Percentiles rank a stretch among this genome's conserved stretches.
Evolutionary conservation across 257 asterid species (phyloP).

Genomic region (Prunella vulgaris): DNA sequence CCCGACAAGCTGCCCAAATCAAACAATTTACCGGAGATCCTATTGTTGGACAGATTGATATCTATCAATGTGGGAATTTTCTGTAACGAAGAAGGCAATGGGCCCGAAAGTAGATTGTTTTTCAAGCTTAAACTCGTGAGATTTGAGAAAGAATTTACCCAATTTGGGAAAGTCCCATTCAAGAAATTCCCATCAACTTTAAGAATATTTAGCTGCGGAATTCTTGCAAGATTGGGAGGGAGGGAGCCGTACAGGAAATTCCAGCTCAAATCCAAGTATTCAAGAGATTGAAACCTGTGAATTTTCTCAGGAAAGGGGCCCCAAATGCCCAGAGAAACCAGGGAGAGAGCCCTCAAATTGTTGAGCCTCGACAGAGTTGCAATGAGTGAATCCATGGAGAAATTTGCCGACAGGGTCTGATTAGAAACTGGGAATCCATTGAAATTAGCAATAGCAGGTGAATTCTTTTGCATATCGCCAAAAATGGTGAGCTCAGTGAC

Average conservation of each 20-base stretch:
- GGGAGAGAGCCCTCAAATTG: conserved; percentile 36
- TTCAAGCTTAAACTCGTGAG: conserved; percentile 54
- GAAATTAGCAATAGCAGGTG: conserved; percentile 22
- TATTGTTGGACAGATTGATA: conserved; percentile 43
- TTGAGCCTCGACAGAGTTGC: conserved; percentile 60
- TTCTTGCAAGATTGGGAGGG: conserved; percentile 47
- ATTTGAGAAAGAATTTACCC: conserved; percentile 38
- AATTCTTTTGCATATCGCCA: conserved; percentile 40
- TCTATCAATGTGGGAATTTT: conserved; percentile 31
- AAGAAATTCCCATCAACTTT: conserved; percentile 57
- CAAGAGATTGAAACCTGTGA: conserved; percentile 44
- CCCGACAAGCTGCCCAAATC: conserved; percentile 41
- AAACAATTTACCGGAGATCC: conserved; percentile 35
- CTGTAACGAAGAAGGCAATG: conserved; percentile 36
- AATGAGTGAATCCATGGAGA: conserved; percentile 61
- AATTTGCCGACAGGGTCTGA: conserved; percentile 42
- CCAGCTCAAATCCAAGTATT: conserved; percentile 58
- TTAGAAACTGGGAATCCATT: conserved; percentile 37
- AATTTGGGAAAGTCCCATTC: conserved; percentile 50
- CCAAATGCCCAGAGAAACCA: conserved; percentile 68
- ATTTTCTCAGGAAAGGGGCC: conserved; percentile 55
- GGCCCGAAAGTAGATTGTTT: conserved; percentile 37
- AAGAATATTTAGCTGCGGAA: conserved; percentile 36
- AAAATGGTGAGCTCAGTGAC: conserved; percentile 40
- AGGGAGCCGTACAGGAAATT: conserved; percentile 47